Evolutionary conservation across 192 early-diverging fungal species (phyloP).

Genomic region (Entrophospora sp.): DNA sequence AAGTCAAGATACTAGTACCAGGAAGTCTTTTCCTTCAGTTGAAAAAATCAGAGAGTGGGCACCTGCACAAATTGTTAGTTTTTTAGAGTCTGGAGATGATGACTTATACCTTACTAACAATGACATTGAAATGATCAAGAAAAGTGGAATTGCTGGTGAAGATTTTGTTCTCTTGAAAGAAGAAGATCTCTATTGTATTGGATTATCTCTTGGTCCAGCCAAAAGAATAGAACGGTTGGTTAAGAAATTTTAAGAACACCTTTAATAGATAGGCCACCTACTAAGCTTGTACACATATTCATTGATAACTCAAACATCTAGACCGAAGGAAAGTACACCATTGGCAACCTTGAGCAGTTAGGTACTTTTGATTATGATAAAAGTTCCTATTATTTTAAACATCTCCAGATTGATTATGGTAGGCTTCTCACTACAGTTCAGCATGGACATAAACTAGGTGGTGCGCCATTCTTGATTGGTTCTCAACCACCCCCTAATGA

Average conservation of each 20-base stretch:
- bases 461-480: neutral
- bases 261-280: neutral
- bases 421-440: neutral
- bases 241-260: constrained; percentile 9
- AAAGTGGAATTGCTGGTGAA: neutral
- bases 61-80: neutral
- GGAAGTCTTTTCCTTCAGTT: neutral
- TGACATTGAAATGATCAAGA: neutral
- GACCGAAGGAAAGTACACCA: neutral
- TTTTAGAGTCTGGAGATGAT: constrained; percentile 1
- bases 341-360: neutral
- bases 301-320: neutral
- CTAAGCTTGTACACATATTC: neutral
- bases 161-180: neutral
- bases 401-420: neutral
- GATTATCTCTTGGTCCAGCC: neutral
- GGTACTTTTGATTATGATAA: neutral
- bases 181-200: neutral
- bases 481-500: neutral
- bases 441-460: neutral
- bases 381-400: neutral
- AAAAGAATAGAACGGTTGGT: neutral
- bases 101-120: neutral
- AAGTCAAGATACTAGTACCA: neutral
- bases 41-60: neutral